Evolutionary conservation across 2,329 filamentous ascomycete genomes (phyloP).

Genomic region (Fusarium mundagurra): DNA sequence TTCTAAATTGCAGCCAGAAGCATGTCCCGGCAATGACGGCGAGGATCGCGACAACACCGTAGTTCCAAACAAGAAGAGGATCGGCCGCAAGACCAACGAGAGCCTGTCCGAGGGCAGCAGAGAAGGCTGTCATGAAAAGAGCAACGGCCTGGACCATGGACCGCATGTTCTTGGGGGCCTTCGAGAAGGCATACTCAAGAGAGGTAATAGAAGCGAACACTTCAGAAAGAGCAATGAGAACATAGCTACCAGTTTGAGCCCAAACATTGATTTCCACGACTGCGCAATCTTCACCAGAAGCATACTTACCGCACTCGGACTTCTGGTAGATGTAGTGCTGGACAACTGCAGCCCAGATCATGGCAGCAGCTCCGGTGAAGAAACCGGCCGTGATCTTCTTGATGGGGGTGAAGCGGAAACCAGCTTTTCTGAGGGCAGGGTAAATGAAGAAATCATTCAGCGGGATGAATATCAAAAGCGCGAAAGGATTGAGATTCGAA

Average conservation of each 20-base stretch:
- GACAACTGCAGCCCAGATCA: constrained; percentile 64
- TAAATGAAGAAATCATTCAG: constrained; percentile 75
- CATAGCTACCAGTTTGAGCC: constrained; percentile 62
- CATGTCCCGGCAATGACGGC: constrained; percentile 68
- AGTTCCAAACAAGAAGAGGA: constrained; percentile 79
- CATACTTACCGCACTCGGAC: constrained; percentile 64
- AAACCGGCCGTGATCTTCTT: constrained; percentile 79
- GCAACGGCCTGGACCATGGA: constrained; percentile 75
- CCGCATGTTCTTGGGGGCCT: constrained; percentile 80
- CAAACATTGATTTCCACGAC: constrained; percentile 67
- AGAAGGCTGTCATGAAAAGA: constrained; percentile 75
- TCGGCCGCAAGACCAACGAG: constrained; percentile 58
- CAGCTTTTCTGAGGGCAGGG: constrained; percentile 70
- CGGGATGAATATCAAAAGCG: constrained; percentile 78
- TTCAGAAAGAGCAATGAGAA: constrained; percentile 60
- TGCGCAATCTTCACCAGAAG: constrained; percentile 41
- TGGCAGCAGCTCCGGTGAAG: constrained; percentile 68
- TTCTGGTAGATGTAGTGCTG: constrained; percentile 71
- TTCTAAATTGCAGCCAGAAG: constrained; percentile 75
- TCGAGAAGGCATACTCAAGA: constrained; percentile 80
- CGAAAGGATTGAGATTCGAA: constrained; percentile 77
- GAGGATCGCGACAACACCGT: constrained; percentile 72
- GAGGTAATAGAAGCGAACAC: constrained; percentile 63
- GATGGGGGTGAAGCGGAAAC: constrained; percentile 77
- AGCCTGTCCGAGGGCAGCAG: constrained; percentile 73